Conservation (phyloP, 2,329 filamentous ascomycete species). For the Fusarium haematococcum region DNA sequence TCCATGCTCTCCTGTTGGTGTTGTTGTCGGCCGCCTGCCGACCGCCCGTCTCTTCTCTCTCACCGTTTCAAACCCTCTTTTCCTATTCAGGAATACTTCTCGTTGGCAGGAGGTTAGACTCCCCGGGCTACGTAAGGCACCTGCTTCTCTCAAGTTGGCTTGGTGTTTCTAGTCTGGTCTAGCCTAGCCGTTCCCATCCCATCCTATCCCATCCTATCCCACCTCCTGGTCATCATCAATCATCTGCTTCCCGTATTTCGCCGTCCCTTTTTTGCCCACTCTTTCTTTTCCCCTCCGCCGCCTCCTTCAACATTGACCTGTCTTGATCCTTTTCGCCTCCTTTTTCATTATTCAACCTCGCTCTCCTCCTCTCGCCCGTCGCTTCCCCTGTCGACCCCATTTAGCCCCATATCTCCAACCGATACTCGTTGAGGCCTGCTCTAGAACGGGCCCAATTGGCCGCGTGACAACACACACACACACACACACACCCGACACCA, state of each 20-base stretch:
- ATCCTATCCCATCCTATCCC: background rate
- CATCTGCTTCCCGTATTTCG: background rate
- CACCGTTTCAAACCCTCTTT: background rate
- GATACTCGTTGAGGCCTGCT: slow-evolving; percentile 18
- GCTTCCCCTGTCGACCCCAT: background rate
- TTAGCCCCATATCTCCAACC: background rate
- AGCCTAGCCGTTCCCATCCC: background rate
- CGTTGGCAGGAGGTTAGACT: background rate
- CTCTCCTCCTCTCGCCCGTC: slow-evolving; percentile 51
- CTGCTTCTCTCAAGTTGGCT: background rate
- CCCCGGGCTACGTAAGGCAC: background rate
- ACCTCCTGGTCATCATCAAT: background rate
- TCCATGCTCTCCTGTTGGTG: background rate
- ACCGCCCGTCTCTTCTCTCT: background rate
- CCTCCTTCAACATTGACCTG: background rate
- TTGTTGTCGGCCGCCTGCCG: background rate
- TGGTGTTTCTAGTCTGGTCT: background rate
- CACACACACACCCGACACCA: background rate
- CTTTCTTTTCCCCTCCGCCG: background rate
- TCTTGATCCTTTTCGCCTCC: background rate
- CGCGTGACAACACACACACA: slow-evolving; percentile 25
- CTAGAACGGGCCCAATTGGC: slow-evolving; percentile 30
- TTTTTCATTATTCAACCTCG: background rate
- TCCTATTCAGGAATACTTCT: background rate
- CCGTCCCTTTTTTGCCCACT: background rate